These are phyloP conservation scores for Paradendryphiella salina DNA, from an alignment of 2,329 filamentous ascomycete species.

Conservation along the genomic window DNA sequence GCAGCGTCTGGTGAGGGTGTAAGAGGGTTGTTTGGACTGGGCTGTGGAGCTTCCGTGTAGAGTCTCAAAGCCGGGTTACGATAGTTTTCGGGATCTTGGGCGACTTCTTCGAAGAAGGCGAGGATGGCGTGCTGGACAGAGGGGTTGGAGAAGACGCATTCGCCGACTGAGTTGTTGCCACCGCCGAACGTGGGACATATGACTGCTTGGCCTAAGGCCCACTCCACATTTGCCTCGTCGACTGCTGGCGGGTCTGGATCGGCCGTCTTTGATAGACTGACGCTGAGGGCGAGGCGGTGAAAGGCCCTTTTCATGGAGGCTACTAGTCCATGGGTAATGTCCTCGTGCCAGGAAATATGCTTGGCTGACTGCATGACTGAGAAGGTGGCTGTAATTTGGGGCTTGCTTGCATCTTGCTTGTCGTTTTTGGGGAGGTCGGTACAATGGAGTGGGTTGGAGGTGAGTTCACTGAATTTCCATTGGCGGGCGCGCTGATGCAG, in stretches of 20 bases:
- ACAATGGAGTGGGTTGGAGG: slow-evolving; percentile 24
- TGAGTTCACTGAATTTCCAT: slow-evolving; percentile 33
- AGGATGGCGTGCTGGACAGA: slow-evolving; percentile 59
- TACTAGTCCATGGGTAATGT: slow-evolving; percentile 1
- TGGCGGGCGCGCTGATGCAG: slow-evolving; percentile 39
- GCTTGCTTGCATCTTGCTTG: neutral
- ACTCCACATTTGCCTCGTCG: slow-evolving; percentile 8
- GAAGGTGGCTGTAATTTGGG: neutral
- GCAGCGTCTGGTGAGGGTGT: slow-evolving; percentile 13
- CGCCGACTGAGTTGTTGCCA: slow-evolving; percentile 61
- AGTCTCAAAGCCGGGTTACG: slow-evolving; percentile 33
- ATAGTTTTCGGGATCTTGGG: slow-evolving; percentile 48
- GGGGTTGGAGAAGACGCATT: slow-evolving; percentile 62
- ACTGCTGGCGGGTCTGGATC: neutral
- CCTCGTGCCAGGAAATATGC: slow-evolving; percentile 22
- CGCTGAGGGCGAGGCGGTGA: slow-evolving; percentile 10
- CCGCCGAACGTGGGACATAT: slow-evolving; percentile 63
- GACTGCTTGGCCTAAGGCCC: slow-evolving; percentile 22
- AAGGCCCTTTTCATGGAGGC: slow-evolving; percentile 13
- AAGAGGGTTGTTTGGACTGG: slow-evolving; percentile 23
- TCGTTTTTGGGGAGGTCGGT: slow-evolving; percentile 31
- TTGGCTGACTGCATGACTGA: slow-evolving; percentile 1
- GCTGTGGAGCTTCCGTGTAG: slow-evolving; percentile 13
- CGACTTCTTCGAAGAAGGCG: slow-evolving; percentile 64
- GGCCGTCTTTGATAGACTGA: neutral